A percentile compares a stretch with the other conserved stretches of the same genome.
These are phyloP conservation scores for Lyophyllum shimeji DNA, from an alignment of 768 basidiomycete species.

Conservation along the genomic window DNA sequence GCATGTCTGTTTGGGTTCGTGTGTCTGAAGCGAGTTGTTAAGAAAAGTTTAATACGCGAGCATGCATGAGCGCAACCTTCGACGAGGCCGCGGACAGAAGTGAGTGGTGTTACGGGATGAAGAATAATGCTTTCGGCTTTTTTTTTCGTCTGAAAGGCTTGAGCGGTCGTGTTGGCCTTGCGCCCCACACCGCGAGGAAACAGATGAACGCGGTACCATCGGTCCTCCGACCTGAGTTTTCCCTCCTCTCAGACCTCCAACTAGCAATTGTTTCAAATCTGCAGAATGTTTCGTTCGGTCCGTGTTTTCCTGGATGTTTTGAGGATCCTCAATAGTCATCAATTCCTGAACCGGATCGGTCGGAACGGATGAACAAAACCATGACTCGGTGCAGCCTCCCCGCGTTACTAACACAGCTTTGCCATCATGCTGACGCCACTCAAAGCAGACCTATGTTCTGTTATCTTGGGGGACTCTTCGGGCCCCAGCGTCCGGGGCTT, in stretches of 20 bases:
- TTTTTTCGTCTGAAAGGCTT: not conserved
- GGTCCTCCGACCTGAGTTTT: not conserved
- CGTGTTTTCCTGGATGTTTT: slow-evolving; percentile 2
- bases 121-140: not conserved
- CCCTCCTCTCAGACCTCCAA: not conserved
- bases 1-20: not conserved
- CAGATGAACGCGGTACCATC: not conserved
- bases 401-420: not conserved
- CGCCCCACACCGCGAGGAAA: slow-evolving; percentile 5
- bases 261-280: slow-evolving; percentile 7
- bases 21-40: not conserved
- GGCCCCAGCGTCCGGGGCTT: not conserved
- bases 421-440: not conserved
- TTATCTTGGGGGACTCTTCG: not conserved
- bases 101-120: slow-evolving; percentile 5
- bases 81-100: slow-evolving; percentile 12
- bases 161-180: not conserved
- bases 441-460: not conserved
- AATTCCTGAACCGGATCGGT: not conserved
- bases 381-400: not conserved
- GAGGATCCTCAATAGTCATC: slow-evolving; percentile 1
- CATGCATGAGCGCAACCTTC: not conserved
- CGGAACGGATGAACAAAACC: not conserved
- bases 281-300: not conserved
- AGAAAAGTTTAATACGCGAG: slow-evolving; percentile 1